Percentiles rank a stretch among this genome's conserved stretches.
phyloP scores from a whole-genome alignment of 2,329 filamentous ascomycete genomes.

The Fusarium sp. region DNA sequence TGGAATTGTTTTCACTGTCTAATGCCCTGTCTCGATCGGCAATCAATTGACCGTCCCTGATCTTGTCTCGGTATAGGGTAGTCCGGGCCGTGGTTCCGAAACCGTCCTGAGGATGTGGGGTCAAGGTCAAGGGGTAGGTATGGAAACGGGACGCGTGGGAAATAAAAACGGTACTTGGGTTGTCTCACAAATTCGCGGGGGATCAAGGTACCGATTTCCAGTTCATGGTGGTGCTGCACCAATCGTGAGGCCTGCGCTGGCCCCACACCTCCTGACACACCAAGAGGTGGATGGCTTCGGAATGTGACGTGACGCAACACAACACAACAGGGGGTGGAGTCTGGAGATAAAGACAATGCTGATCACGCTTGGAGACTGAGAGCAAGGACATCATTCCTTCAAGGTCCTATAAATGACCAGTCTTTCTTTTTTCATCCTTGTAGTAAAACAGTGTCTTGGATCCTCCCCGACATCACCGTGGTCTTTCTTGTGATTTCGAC shows the following conservation, averaged over 20 bases:
- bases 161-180: background rate
- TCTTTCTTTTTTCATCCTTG: background rate
- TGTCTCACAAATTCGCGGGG: background rate
- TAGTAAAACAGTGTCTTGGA: constrained; percentile 15
- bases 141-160: background rate
- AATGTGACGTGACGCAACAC: constrained; percentile 33
- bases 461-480: background rate
- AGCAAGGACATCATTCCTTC: background rate
- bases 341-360: constrained; percentile 15
- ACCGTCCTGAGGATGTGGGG: constrained; percentile 6
- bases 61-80: constrained; percentile 21
- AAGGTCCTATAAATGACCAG: background rate
- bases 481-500: background rate
- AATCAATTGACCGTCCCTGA: background rate
- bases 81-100: constrained; percentile 8
- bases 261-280: background rate
- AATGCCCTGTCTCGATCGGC: background rate
- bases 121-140: background rate
- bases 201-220: background rate
- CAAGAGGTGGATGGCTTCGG: constrained; percentile 8
- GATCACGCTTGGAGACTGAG: background rate
- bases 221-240: background rate
- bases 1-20: background rate
- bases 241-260: background rate
- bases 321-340: constrained; percentile 16